Base-by-base conservation (phyloP, 352 stramenopile species). In the Bremia lactucae region DNA sequence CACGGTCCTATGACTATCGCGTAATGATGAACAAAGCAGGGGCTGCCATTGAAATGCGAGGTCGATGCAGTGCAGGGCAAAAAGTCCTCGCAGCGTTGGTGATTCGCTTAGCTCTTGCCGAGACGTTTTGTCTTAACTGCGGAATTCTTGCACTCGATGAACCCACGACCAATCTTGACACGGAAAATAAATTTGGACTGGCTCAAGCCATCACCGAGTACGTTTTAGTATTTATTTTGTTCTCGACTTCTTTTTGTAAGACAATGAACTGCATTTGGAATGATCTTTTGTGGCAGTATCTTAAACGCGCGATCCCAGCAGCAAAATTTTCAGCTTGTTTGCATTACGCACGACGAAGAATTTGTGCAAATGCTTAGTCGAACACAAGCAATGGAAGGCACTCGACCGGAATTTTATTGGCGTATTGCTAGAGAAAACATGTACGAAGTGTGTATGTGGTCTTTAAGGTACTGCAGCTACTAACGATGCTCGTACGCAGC, bases 331-430 rank as follows among this genome's bases (percentile, higher is more conserved):
- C 97, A 99, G 68, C 80, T 99, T 31, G 83, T 99, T 21, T 88
- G 97, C 36, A 99, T 99, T 66, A 99, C 97, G 1, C 97, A 99
- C 72, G 97, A 99, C 60, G 95, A 99, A 65, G 91, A 90, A 23
- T 94, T 92, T 46, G 80, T 94, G 29, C 76, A 91, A 50, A 93
- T 91, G 75, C 67, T 94, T 5, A 87, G 73, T 21, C 69, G 76
- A 16, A 83, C 81, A 8, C 78, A 90, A 46, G 56, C 73, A 5
- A 72, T 91, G 59, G 74, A 83, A 10, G 76, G 76, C 16, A 72
- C 64, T 2, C 68, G 77, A 4, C 80, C 80, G 0, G 80, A 93
- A 42, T 89, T 75, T 43, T 93, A 90, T 55, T 93, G 75, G 75
- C 70, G 77, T 15, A 78, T 93, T 20, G 79, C 56, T 28, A 59